phyloP scores from a whole-genome alignment of 345 rosid species.

The Psidium guajava region DNA sequence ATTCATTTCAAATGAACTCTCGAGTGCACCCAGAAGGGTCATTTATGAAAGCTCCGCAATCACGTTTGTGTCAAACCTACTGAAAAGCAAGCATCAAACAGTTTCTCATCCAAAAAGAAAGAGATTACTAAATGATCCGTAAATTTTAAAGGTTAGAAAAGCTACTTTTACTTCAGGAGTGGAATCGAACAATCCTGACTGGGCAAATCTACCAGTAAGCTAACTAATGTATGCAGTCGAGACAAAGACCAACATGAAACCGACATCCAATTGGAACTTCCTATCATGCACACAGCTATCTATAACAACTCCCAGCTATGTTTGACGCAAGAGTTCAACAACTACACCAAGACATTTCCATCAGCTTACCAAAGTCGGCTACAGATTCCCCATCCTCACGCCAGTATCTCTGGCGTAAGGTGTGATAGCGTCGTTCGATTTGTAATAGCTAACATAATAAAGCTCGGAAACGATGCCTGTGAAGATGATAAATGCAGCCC shows the following conservation, averaged over 20 bases:
- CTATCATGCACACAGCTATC: background rate
- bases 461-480: conserved; percentile 75
- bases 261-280: background rate
- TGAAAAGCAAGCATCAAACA: background rate
- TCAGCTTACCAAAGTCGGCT: background rate
- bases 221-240: background rate
- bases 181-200: background rate
- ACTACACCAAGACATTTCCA: background rate
- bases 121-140: background rate
- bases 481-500: conserved; percentile 69
- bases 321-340: background rate
- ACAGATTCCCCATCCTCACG: conserved; percentile 65
- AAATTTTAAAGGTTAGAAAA: background rate
- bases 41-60: background rate
- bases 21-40: background rate
- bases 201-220: background rate
- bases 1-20: background rate
- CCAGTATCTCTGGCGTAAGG: conserved; percentile 43
- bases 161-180: background rate
- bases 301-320: background rate
- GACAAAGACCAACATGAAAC: background rate
- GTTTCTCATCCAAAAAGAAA: background rate
- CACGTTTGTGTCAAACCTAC: background rate
- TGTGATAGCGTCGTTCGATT: conserved; percentile 26
- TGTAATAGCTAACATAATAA: conserved; percentile 59